Evolutionary conservation across 495 filamentous ascomycete genomes (phyloP).

Genomic region (Tetracladium marchalianum): DNA sequence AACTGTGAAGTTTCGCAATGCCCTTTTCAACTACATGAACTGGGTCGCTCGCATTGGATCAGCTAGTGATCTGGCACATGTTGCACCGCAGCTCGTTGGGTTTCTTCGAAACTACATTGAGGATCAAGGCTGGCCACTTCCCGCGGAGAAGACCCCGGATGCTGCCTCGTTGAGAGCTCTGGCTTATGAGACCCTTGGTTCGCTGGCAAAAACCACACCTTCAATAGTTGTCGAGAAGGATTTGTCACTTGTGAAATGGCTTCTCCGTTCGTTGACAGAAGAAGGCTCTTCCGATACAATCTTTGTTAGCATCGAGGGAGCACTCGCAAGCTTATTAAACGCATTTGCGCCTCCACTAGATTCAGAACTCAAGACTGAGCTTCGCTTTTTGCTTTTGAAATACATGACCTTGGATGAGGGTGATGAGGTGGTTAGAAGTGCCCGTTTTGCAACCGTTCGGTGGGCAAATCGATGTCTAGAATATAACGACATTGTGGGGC

Average conservation of each 20-base stretch:
- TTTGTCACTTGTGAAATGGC: slow-evolving; percentile 59
- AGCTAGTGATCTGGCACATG: slow-evolving; percentile 41
- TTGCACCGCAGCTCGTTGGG: slow-evolving; percentile 61
- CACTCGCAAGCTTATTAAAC: slow-evolving; percentile 65
- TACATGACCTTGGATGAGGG: slow-evolving; percentile 54
- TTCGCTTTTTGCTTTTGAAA: slow-evolving; percentile 47
- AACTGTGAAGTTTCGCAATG: slow-evolving; percentile 61
- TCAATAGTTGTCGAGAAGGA: slow-evolving; percentile 40
- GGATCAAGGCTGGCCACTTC: slow-evolving; percentile 74
- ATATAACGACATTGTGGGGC: slow-evolving; percentile 64
- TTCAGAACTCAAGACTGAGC: slow-evolving; percentile 27
- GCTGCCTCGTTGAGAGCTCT: slow-evolving; percentile 58
- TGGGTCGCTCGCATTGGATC: slow-evolving; percentile 75
- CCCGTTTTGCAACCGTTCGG: slow-evolving; percentile 72
- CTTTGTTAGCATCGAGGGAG: slow-evolving; percentile 80
- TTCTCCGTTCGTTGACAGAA: slow-evolving; percentile 71
- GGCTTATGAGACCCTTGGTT: slow-evolving; percentile 78
- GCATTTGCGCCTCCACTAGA: slow-evolving; percentile 41
- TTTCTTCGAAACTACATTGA: slow-evolving; percentile 67
- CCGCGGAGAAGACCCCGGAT: slow-evolving; percentile 41
- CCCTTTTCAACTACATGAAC: slow-evolving; percentile 81
- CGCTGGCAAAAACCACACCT: slow-evolving; percentile 51
- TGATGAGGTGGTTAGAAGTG: slow-evolving; percentile 46
- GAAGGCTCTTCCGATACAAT: slow-evolving; percentile 66
- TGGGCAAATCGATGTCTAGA: slow-evolving; percentile 87